Base-by-base conservation (phyloP, 179 eudicot genomes). In the Silene noctiflora region DNA sequence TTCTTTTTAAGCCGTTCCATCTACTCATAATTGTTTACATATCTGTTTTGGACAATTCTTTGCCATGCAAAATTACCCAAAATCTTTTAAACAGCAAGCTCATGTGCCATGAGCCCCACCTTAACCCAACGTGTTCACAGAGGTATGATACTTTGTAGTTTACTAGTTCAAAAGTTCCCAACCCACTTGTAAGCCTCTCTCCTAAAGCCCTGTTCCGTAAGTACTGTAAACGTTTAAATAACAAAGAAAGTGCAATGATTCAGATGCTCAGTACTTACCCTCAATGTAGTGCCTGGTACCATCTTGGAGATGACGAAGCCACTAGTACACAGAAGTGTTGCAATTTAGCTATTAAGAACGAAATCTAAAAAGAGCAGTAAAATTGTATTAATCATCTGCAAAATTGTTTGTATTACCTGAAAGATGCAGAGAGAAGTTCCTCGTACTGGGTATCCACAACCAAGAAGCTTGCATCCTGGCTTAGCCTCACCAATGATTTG, bases 271-370 rank as follows among this genome's bases (percentile, higher is more conserved):
- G 76, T 59, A 71, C 80, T 81, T 84, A 92, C 98, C 98, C 78
- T 94, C 96, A 75, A 94, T 94, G 86, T 88, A 87, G 75, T 94
- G 91, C 81, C 91, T 84, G 35, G 95, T 94, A 55, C 98, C 98
- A 81, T 94, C 97, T 72, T 89, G 97, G 85, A 86, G 89, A 91
- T 94, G 97, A 74, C 91, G 94, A 86, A 94, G 89, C 98, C 98
- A 94, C 98, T 94, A 74, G 64, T 24, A 78, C 66, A 24, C 71
- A 75, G 51, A 74, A 42, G 53, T 12, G 70, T 33, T 6, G 51
- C 31, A 22, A 4, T 56, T 16, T 22, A 56, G 75, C 33, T 71
- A 71, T 22, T 72, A 29, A 74, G 61, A 55, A 67, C 56, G 21
- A 69, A 72, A 77, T 63, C 55, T 14, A 16, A 14, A 19, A 16